A percentile compares a stretch with the other conserved stretches of the same genome.
Evolutionary conservation across 2,329 filamentous ascomycete genomes (phyloP).

Genomic region (Pleurostoma richardsiae): DNA sequence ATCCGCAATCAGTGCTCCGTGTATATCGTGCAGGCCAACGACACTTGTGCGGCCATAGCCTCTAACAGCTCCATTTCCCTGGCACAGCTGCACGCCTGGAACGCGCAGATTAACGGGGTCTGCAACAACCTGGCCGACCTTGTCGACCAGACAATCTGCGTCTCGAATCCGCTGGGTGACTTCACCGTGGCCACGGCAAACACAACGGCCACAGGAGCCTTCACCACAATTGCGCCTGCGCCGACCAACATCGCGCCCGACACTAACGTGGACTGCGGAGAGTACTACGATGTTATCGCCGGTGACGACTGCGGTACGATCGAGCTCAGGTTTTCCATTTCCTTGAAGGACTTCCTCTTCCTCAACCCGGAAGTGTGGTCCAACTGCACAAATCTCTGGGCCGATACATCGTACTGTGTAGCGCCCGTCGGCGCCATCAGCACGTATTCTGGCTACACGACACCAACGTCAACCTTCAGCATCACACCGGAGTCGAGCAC

Average conservation of each 20-base stretch:
- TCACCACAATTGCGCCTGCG: slow-evolving; percentile 8
- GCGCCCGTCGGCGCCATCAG: slow-evolving; percentile 13
- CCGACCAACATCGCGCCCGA: slow-evolving; percentile 18
- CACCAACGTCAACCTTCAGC: neutral
- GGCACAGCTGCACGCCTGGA: slow-evolving; percentile 14
- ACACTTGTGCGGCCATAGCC: slow-evolving; percentile 9
- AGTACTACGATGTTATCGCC: slow-evolving; percentile 19
- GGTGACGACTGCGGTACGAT: slow-evolving; percentile 29
- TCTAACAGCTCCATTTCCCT: slow-evolving; percentile 9
- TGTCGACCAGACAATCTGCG: neutral
- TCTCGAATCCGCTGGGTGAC: neutral
- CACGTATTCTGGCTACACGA: slow-evolving; percentile 1
- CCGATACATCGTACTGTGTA: slow-evolving; percentile 24
- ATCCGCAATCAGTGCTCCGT: too few relatives aligned
- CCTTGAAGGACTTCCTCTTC: slow-evolving; percentile 24
- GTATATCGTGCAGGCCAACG: slow-evolving; percentile 3
- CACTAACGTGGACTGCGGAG: slow-evolving; percentile 16
- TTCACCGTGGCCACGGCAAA: neutral
- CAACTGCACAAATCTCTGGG: slow-evolving; percentile 27
- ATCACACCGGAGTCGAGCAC: neutral
- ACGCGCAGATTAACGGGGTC: neutral
- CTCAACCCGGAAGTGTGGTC: slow-evolving; percentile 23
- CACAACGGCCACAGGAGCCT: neutral
- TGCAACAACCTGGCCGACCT: slow-evolving; percentile 2
- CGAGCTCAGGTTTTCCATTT: slow-evolving; percentile 19